A percentile compares a stretch with the other conserved stretches of the same genome.
Conservation (phyloP, 805 yeast genomes). For the Saccharomycopsis sp. region DNA sequence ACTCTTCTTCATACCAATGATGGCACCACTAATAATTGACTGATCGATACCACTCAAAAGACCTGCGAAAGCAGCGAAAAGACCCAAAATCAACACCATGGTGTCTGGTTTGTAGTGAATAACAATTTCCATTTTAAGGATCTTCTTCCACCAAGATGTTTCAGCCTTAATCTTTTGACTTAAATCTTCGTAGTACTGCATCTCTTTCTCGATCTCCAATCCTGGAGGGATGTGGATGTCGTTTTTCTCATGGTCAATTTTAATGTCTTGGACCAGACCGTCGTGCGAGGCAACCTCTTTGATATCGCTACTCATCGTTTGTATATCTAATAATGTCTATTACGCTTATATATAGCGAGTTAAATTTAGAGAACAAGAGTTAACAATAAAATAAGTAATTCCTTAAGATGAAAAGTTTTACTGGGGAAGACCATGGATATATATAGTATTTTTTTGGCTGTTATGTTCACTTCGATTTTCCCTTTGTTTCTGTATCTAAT, state of each 20-base stretch:
- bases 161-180: background rate
- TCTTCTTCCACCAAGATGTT: background rate
- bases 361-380: too few species aligned
- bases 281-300: background rate
- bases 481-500: background rate
- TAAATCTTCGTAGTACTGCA: background rate
- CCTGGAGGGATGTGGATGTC: background rate
- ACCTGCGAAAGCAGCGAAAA: constrained; percentile 59
- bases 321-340: background rate
- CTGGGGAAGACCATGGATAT: background rate
- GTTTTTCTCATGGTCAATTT: background rate
- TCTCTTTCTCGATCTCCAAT: background rate
- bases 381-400: too few species aligned
- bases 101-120: background rate
- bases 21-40: constrained; percentile 60
- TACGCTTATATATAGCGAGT: too few species aligned
- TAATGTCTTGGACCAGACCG: background rate
- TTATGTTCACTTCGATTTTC: background rate
- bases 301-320: background rate
- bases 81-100: constrained; percentile 45
- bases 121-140: background rate
- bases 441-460: background rate
- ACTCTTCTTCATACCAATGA: constrained; percentile 40
- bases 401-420: background rate
- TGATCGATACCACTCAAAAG: constrained; percentile 62